Evolutionary conservation across 768 basidiomycete species (phyloP), one percentile per base, ranked within the genome.

Genomic region (Auricularia sp.): DNA sequence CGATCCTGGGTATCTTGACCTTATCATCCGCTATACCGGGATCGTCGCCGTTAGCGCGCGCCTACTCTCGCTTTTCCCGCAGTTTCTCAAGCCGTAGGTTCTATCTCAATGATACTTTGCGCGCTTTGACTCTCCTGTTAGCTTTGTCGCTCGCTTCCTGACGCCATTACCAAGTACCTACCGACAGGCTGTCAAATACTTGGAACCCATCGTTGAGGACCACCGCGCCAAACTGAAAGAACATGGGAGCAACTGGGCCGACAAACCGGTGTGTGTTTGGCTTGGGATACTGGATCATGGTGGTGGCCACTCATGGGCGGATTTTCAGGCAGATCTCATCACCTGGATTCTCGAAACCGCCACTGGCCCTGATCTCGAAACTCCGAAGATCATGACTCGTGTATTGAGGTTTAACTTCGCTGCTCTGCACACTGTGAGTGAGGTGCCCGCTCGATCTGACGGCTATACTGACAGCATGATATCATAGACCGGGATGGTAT

Each of bases 1-100:
- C 8, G 64, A 81, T 61, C 68, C 71, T 7, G 77, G 74, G 2
- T 82, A 78, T 69, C 66, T 74, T 1, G 64, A 69, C 6, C 66
- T 78, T 14, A 73, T 70, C n/a, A 70, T 77, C 14, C 64, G 71
- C 1, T 77, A 72, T 63, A 68, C 79, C 2, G 4, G 72, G 1
- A 70, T 75, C 29, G 66, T 79, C 29, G 21, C 69, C 3, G 67
- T 54, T 24, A 72, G 65, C 6, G 69, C 65, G 0, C 21, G 24
- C 3, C 34, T 75, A 1, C 65, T 78, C 18, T 65, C 64, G 4
- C 11, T 71, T 0, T 73, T 79, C 35, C 81, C 81, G 0, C 33
- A 63, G 0, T 70, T 74, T 16, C 37, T 79, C 61, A 69, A 69
- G 63, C 73, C 73, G 77, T 78, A 63, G 42, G 58, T 42, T 29